These are phyloP conservation scores for Elsinoe ampelina DNA, from an alignment of 2,329 filamentous ascomycete species.

Conservation along the genomic window DNA sequence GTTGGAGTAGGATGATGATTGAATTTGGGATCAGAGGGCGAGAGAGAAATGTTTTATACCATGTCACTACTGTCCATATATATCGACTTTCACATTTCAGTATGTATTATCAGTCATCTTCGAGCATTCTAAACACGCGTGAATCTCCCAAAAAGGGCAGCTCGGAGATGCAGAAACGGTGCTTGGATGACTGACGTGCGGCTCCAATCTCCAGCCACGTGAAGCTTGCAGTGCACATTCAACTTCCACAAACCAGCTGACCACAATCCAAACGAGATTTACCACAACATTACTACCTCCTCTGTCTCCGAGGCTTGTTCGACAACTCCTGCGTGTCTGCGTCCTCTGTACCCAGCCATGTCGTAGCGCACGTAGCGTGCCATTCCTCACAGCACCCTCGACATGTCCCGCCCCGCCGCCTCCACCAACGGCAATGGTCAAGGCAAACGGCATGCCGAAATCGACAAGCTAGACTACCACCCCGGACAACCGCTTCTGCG, in stretches of 20 bases:
- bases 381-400: not conserved
- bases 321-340: not conserved
- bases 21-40: not conserved
- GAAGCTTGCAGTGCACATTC: too few relatives aligned
- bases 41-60: slow-evolving; percentile 5
- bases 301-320: too few relatives aligned
- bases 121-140: too few relatives aligned
- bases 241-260: too few relatives aligned
- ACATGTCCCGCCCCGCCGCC: not conserved
- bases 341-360: not conserved
- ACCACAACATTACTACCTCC: not conserved
- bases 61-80: slow-evolving; percentile 8
- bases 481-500: slow-evolving; percentile 34
- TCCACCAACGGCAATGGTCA: not conserved
- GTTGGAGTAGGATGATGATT: not conserved
- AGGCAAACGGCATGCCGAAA: slow-evolving; percentile 19
- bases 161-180: not conserved
- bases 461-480: slow-evolving; percentile 44
- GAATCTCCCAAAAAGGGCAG: not conserved
- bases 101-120: not conserved
- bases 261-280: too few relatives aligned
- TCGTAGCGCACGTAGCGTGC: not conserved
- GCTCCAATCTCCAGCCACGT: too few relatives aligned
- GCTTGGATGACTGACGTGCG: too few relatives aligned
- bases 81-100: not conserved